Conservation (phyloP, 352 stramenopile species). For the Phytopythium litorale region DNA sequence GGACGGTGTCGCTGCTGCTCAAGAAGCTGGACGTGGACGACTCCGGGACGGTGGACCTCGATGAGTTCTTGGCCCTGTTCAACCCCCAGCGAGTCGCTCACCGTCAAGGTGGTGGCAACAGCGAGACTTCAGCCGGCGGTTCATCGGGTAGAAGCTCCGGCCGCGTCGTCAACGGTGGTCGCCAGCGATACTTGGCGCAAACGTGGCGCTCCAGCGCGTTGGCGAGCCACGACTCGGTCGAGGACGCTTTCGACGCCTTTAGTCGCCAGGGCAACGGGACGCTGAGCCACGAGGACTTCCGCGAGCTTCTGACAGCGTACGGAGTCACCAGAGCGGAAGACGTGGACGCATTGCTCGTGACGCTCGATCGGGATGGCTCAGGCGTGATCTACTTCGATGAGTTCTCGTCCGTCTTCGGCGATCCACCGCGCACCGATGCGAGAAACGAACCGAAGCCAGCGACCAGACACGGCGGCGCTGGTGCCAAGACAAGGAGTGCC, state of each 20-base stretch:
- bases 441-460: background rate
- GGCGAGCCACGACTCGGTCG: conserved; percentile 22
- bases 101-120: conserved; percentile 6
- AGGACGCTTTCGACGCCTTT: conserved; percentile 36
- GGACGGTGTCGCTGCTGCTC: conserved; percentile 39
- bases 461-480: background rate
- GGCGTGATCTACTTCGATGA: conserved; percentile 59
- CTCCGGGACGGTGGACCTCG: conserved; percentile 40
- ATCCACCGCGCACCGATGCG: conserved; percentile 13
- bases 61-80: conserved; percentile 59
- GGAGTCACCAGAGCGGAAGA: conserved; percentile 40
- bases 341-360: conserved; percentile 37
- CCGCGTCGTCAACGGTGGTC: background rate
- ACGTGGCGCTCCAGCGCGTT: conserved; percentile 46
- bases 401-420: conserved; percentile 60
- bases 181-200: conserved; percentile 33
- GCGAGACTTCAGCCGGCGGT: background rate
- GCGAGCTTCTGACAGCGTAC: conserved; percentile 39
- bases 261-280: conserved; percentile 38
- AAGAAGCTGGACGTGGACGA: conserved; percentile 44
- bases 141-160: background rate
- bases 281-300: conserved; percentile 45
- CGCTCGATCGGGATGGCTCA: conserved; percentile 39
- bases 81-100: conserved; percentile 22
- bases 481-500: background rate